Conservation (phyloP, 2,329 filamentous ascomycete genomes). For the Fusarium sp. region DNA sequence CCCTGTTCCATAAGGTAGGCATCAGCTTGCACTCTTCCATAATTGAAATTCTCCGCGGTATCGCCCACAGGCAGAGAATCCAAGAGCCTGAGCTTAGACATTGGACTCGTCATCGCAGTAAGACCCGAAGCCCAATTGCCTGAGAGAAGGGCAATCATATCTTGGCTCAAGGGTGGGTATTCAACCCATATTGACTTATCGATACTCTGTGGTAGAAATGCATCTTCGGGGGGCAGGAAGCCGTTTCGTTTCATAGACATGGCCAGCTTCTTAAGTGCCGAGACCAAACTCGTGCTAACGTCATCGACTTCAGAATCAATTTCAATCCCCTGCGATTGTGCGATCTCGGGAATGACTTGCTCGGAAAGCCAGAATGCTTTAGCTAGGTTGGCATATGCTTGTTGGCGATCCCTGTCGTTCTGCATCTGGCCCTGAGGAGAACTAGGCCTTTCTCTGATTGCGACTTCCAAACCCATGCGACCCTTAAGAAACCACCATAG, state of each 20-base stretch:
- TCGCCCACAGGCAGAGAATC: conserved; percentile 84
- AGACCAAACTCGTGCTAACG: conserved; percentile 68
- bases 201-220: conserved; percentile 79
- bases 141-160: conserved; percentile 77
- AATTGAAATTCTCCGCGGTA: conserved; percentile 79
- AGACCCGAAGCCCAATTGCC: conserved; percentile 68
- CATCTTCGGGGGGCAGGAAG: conserved; percentile 77
- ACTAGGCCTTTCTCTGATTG: conserved; percentile 74
- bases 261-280: conserved; percentile 78
- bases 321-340: conserved; percentile 58
- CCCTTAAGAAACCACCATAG: conserved; percentile 94
- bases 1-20: conserved; percentile 81
- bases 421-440: conserved; percentile 65
- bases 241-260: conserved; percentile 88
- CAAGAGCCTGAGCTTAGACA: conserved; percentile 66
- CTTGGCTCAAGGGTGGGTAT: conserved; percentile 79
- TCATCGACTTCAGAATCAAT: conserved; percentile 64
- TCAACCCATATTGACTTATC: conserved; percentile 86
- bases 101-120: conserved; percentile 61
- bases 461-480: conserved; percentile 78
- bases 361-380: conserved; percentile 87
- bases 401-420: conserved; percentile 71
- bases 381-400: conserved; percentile 86
- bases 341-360: conserved; percentile 65
- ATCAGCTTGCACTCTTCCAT: conserved; percentile 81